These are phyloP conservation scores for Psidium guajava DNA, from an alignment of 345 rosid genomes.

Conservation along the genomic window DNA sequence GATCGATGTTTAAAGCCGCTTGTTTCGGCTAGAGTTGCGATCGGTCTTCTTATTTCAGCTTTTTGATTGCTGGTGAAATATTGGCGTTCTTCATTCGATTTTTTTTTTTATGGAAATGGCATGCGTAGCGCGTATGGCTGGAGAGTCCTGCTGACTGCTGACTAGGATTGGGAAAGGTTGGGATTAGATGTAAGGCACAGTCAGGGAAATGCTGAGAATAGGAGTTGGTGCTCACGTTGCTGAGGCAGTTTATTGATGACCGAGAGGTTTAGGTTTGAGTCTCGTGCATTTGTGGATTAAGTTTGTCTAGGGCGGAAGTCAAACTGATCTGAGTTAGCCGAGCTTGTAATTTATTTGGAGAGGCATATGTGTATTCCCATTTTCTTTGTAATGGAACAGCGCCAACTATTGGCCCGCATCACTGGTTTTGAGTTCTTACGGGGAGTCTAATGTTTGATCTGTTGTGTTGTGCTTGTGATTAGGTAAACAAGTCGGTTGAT, in stretches of 20 bases:
- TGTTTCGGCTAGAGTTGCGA: neutral
- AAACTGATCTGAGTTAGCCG: neutral
- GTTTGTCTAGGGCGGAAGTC: neutral
- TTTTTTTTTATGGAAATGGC: neutral
- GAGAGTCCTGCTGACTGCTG: neutral
- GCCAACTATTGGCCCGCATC: neutral
- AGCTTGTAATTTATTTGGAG: neutral
- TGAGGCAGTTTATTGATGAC: neutral
- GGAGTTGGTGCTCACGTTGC: neutral
- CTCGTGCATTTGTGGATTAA: neutral
- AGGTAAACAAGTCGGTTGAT: conserved; percentile 17
- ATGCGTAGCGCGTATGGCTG: neutral
- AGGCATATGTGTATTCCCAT: neutral
- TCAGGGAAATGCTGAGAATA: neutral
- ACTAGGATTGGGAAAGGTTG: too few species aligned
- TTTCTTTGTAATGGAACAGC: neutral
- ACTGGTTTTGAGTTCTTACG: neutral
- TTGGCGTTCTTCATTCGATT: neutral
- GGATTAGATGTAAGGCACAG: too few species aligned
- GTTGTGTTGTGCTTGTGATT: neutral
- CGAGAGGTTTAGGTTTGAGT: neutral
- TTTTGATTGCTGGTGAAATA: neutral
- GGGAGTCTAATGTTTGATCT: neutral
- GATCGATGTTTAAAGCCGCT: neutral
- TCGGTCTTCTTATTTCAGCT: neutral